Evolutionary conservation across 768 basidiomycete species (phyloP).

Genomic region (Xerocomellus chrysenteron): DNA sequence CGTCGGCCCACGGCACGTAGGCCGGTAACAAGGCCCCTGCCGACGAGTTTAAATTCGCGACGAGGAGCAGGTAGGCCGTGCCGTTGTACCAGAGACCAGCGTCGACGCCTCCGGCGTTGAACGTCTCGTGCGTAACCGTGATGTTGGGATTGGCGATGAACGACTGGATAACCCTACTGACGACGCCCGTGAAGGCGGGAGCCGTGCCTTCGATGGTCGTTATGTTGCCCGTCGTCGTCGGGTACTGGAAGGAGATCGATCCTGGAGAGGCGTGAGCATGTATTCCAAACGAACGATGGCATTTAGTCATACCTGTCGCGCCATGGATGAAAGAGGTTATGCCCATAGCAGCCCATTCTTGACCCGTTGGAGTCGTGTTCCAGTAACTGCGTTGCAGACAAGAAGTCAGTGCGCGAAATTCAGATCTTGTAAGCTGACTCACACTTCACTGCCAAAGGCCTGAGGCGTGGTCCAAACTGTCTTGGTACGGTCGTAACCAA

Average conservation of each 20-base stretch:
- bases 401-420: not conserved
- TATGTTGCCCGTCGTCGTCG: slow-evolving; percentile 19
- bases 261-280: slow-evolving; percentile 13
- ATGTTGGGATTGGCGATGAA: slow-evolving; percentile 18
- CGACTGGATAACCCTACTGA: slow-evolving; percentile 13
- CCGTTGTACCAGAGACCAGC: slow-evolving; percentile 23
- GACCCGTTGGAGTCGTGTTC: slow-evolving; percentile 29
- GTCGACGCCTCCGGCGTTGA: slow-evolving; percentile 22
- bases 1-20: slow-evolving; percentile 15
- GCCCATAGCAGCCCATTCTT: slow-evolving; percentile 26
- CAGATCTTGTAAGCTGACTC: not conserved
- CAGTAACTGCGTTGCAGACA: slow-evolving; percentile 21
- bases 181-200: not conserved
- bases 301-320: slow-evolving; percentile 17
- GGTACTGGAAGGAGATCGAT: slow-evolving; percentile 29
- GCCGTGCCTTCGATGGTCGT: slow-evolving; percentile 27
- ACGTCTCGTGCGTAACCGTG: slow-evolving; percentile 4
- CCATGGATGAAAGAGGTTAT: slow-evolving; percentile 29
- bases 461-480: slow-evolving; percentile 79
- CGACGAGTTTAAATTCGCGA: slow-evolving; percentile 7
- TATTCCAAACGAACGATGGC: not conserved
- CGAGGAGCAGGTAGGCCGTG: slow-evolving; percentile 23
- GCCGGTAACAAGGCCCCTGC: not conserved
- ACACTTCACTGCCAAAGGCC: slow-evolving; percentile 60
- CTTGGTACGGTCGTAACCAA: slow-evolving; percentile 63